A percentile compares a stretch with the other conserved stretches of the same genome.
These are phyloP conservation scores for Pterocarpus macrocarpus DNA, from an alignment of 306 rosid species.

Conservation along the genomic window DNA sequence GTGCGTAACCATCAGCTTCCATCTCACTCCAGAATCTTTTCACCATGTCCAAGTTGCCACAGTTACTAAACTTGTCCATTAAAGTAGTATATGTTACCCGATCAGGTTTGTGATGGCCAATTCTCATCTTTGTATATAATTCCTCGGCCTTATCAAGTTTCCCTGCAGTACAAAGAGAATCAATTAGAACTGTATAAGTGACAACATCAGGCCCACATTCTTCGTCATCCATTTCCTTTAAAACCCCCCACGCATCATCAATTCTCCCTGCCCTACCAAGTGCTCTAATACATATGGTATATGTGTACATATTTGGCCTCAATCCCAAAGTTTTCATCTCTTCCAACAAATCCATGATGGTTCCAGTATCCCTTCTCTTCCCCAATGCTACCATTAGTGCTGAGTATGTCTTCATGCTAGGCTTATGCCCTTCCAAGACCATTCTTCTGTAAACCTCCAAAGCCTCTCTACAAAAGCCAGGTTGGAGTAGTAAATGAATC, in stretches of 20 bases:
- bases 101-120: constrained; percentile 83
- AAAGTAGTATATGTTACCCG: constrained; percentile 81
- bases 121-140: constrained; percentile 73
- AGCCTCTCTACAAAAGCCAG: constrained; percentile 76
- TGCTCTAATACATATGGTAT: constrained; percentile 89
- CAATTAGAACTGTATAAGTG: constrained; percentile 92
- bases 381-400: constrained; percentile 93
- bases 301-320: constrained; percentile 91
- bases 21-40: constrained; percentile 81
- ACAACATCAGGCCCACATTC: constrained; percentile 92
- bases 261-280: constrained; percentile 91
- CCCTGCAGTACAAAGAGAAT: constrained; percentile 86
- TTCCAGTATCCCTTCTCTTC: constrained; percentile 78
- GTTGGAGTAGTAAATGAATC: constrained; percentile 77
- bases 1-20: constrained; percentile 88
- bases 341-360: constrained; percentile 74
- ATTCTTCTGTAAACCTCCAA: constrained; percentile 76
- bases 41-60: constrained; percentile 65
- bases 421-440: constrained; percentile 79
- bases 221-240: constrained; percentile 85
- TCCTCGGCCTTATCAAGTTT: constrained; percentile 74
- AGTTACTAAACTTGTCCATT: constrained; percentile 77
- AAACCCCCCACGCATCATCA: constrained; percentile 74
- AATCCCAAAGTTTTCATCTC: constrained; percentile 89
- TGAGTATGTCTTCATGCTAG: constrained; percentile 93